phyloP scores from a whole-genome alignment of 2,329 filamentous ascomycete species.

The Ophiostoma australiae region DNA sequence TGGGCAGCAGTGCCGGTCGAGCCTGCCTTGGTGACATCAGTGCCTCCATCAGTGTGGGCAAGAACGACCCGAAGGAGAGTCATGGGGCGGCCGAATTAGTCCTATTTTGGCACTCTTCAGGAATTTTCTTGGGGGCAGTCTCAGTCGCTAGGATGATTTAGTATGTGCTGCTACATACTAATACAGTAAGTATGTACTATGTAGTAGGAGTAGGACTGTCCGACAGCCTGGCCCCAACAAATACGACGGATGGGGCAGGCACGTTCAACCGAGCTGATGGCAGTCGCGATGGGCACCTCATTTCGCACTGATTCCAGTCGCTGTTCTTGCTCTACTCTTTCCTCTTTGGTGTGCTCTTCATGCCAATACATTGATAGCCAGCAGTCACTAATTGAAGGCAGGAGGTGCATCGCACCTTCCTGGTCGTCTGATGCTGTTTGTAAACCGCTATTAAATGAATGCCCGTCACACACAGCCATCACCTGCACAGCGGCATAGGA shows the following conservation, averaged over 20 bases:
- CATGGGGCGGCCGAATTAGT: background rate
- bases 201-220: background rate
- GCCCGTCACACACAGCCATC: background rate
- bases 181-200: too few species aligned
- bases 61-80: constrained; percentile 11
- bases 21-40: constrained; percentile 11
- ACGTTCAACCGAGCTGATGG: background rate
- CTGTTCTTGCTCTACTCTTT: background rate
- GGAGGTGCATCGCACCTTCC: background rate
- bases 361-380: background rate
- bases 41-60: background rate
- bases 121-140: background rate
- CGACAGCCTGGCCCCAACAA: background rate
- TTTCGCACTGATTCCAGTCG: background rate
- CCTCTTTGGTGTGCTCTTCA: background rate
- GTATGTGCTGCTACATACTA: too few species aligned
- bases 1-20: background rate
- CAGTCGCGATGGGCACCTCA: constrained; percentile 1
- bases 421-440: background rate
- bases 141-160: background rate
- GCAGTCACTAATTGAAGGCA: background rate
- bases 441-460: background rate
- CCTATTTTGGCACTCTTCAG: background rate
- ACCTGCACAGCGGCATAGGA: background rate
- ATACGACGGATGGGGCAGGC: constrained; percentile 4